A percentile compares a stretch with the other conserved stretches of the same genome.
Evolutionary conservation across 106 monocot genomes (phyloP).

Genomic region (Gastrodia elata): DNA sequence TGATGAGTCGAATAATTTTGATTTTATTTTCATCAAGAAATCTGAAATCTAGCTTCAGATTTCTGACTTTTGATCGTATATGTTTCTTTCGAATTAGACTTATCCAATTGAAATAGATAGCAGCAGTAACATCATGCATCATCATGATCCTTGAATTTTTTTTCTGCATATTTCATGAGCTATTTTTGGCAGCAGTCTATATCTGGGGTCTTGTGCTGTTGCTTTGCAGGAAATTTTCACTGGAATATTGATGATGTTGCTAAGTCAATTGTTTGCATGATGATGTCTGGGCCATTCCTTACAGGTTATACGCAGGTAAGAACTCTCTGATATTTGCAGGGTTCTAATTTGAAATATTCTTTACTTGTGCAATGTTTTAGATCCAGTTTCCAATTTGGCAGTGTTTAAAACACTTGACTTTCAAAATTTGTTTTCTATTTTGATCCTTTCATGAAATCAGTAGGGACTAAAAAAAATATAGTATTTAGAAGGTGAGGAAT

Average conservation of each 20-base stretch:
- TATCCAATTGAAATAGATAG: neutral
- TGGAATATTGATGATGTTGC: conserved; percentile 87
- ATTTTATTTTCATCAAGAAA: neutral
- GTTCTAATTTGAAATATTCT: neutral
- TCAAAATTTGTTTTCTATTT: no score
- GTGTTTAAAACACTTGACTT: no score
- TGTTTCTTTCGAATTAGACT: neutral
- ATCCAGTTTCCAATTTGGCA: no score
- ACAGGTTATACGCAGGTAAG: conserved; percentile 82
- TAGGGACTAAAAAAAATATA: no score
- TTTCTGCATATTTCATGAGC: neutral
- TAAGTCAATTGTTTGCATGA: conserved; percentile 84
- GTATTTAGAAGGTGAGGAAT: no score
- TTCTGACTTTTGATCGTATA: neutral
- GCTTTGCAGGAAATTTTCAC: conserved; percentile 77
- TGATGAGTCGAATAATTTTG: neutral
- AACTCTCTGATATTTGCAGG: neutral
- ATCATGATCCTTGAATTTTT: neutral
- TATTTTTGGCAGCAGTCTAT: neutral
- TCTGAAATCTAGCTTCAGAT: neutral
- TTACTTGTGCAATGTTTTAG: no score
- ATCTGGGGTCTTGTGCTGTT: neutral
- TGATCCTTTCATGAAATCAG: no score
- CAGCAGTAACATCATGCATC: neutral
- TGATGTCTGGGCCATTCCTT: conserved; percentile 86